Conservation (phyloP, 2,329 filamentous ascomycete species). For the Rhynchosporium agropyri region DNA sequence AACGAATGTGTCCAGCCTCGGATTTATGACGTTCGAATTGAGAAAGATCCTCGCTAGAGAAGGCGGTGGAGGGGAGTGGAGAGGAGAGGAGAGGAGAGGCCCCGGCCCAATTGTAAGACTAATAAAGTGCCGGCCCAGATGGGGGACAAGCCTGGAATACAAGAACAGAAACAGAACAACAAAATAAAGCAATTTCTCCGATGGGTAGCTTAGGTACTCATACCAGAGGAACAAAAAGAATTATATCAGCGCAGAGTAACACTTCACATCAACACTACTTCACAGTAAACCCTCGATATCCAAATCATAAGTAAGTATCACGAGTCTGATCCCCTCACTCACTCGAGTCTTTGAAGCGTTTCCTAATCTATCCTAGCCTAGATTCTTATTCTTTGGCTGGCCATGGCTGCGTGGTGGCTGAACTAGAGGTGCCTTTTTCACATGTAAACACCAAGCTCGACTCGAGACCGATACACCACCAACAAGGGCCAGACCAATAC, state of each 20-base stretch:
- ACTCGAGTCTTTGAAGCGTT: background rate
- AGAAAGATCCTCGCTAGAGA: background rate
- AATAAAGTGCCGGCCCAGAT: too few relatives aligned
- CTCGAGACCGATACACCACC: conserved; percentile 7
- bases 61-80: too few relatives aligned
- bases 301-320: conserved; percentile 3
- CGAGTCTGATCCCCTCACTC: background rate
- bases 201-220: too few relatives aligned
- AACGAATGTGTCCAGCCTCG: too few relatives aligned
- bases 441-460: conserved; percentile 25
- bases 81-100: too few relatives aligned
- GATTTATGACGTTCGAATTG: too few relatives aligned
- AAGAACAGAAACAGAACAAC: too few relatives aligned
- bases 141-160: too few relatives aligned
- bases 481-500: background rate
- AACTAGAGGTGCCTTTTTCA: background rate
- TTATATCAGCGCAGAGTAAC: too few relatives aligned
- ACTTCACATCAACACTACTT: background rate
- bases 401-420: conserved; percentile 4
- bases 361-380: background rate
- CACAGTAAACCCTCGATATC: background rate
- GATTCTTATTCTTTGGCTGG: background rate
- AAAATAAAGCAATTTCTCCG: too few relatives aligned
- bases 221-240: too few relatives aligned
- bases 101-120: too few relatives aligned